Evolutionary conservation across 2,329 filamentous ascomycete genomes (phyloP).

Genomic region (Pyrenochaeta sp.): DNA sequence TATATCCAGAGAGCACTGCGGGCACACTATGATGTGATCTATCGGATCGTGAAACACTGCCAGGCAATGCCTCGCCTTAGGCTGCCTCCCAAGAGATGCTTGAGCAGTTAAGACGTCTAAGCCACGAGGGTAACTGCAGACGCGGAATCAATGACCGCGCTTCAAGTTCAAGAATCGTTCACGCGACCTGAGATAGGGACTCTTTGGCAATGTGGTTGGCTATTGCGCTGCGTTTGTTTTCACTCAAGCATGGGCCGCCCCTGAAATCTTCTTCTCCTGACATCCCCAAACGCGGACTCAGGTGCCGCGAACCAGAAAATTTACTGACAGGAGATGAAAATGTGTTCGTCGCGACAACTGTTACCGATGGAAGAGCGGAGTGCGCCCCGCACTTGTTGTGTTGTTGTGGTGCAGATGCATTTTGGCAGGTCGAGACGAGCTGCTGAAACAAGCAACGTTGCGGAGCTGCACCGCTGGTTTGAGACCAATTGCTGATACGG

Average conservation of each 20-base stretch:
- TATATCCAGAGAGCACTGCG: constrained; percentile 21
- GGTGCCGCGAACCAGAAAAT: constrained; percentile 15
- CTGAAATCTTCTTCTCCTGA: neutral
- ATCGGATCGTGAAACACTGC: constrained; percentile 34
- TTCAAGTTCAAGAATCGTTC: neutral
- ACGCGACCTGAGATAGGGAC: neutral
- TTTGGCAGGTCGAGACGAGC: constrained; percentile 21
- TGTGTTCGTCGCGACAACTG: constrained; percentile 7
- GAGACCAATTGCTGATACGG: constrained; percentile 27
- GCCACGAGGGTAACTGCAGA: constrained; percentile 20
- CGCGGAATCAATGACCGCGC: constrained; percentile 13
- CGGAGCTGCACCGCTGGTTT: constrained; percentile 19
- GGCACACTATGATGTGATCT: constrained; percentile 11
- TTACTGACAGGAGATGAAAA: constrained; percentile 4
- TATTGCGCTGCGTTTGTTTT: too few relatives aligned
- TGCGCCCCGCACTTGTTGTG: constrained; percentile 19
- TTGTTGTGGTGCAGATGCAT: neutral
- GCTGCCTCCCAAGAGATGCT: constrained; percentile 21
- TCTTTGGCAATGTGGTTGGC: too few relatives aligned
- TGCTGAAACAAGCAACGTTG: constrained; percentile 25
- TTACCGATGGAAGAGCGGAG: constrained; percentile 21
- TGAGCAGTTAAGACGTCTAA: constrained; percentile 17
- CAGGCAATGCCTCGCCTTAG: constrained; percentile 29
- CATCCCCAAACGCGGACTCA: constrained; percentile 17
- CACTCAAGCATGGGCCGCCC: neutral